Percentiles rank a stretch among this genome's conserved stretches.
phyloP scores from a whole-genome alignment of 2,329 filamentous ascomycete species.

The Ascochyta rabiei region DNA sequence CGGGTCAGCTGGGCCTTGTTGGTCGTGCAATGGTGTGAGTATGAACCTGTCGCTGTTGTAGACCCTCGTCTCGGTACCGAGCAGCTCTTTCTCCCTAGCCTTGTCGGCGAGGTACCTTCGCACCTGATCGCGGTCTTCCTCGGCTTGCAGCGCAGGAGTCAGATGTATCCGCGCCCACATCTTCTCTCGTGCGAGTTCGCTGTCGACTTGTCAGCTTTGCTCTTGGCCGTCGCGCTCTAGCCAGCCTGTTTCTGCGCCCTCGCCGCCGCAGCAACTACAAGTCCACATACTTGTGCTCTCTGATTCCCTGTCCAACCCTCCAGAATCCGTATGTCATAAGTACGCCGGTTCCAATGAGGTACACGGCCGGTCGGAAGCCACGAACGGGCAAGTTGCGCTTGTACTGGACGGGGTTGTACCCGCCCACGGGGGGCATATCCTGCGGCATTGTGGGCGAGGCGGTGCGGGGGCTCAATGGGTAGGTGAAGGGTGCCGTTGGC shows the following conservation, averaged over 20 bases:
- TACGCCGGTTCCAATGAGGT: constrained; percentile 76
- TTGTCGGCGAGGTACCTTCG: constrained; percentile 84
- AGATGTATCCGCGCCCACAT: constrained; percentile 97
- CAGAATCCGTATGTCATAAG: constrained; percentile 93
- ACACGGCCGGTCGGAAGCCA: constrained; percentile 82
- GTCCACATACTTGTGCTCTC: constrained; percentile 82
- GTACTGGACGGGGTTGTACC: constrained; percentile 97
- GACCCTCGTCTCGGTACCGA: constrained; percentile 82
- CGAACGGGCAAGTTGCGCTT: constrained; percentile 94
- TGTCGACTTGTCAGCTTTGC: constrained; percentile 50
- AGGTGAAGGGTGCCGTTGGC: constrained; percentile 25
- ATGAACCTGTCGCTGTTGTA: constrained; percentile 88
- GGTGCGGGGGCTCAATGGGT: constrained; percentile 38
- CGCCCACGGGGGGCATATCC: constrained; percentile 94
- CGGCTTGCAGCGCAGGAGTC: constrained; percentile 90
- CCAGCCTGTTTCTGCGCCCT: neutral
- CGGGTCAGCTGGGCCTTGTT: constrained; percentile 11
- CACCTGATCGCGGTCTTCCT: constrained; percentile 95
- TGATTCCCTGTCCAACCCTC: constrained; percentile 78
- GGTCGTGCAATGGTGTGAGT: neutral
- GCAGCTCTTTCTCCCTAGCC: constrained; percentile 85
- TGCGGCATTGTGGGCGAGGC: constrained; percentile 75
- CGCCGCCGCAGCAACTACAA: neutral
- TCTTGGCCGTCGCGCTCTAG: neutral
- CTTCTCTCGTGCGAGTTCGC: constrained; percentile 94